A percentile compares a stretch with the other conserved stretches of the same genome.
Conservation (phyloP, 2,329 filamentous ascomycete species). For the Bipolaris victoriae region DNA sequence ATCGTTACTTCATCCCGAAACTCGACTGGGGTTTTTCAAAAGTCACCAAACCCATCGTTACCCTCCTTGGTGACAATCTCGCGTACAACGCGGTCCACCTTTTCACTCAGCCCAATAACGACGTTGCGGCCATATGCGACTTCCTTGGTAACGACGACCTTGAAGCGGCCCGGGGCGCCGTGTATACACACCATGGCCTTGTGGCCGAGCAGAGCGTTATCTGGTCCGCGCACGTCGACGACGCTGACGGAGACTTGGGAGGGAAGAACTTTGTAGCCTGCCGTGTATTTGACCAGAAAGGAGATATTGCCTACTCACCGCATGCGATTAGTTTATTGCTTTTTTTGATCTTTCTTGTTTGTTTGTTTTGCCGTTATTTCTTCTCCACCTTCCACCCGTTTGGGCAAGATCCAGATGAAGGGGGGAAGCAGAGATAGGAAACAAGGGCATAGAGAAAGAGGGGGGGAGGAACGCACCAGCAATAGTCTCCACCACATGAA, state of each 20-base stretch:
- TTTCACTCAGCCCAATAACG: constrained; percentile 6
- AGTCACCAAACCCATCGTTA: constrained; percentile 5
- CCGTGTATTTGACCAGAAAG: constrained; percentile 13
- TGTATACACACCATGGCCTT: constrained; percentile 12
- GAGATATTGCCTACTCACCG: constrained; percentile 9
- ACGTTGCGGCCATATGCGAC: constrained; percentile 6
- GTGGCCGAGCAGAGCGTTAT: constrained; percentile 9
- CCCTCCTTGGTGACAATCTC: constrained; percentile 2
- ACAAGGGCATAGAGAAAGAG: not conserved
- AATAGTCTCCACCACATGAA: constrained; percentile 5
- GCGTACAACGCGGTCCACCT: constrained; percentile 9
- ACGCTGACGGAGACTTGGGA: constrained; percentile 9
- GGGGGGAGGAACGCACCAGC: not conserved
- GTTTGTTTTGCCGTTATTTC: not conserved
- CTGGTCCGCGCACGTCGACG: constrained; percentile 6
- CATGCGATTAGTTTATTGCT: not conserved
- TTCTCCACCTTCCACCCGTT: too few relatives aligned
- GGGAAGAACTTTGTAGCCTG: not conserved
- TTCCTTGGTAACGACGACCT: constrained; percentile 5
- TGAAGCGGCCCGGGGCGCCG: constrained; percentile 5
- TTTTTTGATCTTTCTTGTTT: not conserved
- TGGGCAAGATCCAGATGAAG: too few relatives aligned
- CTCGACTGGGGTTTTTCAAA: not conserved
- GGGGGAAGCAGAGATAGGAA: not conserved
- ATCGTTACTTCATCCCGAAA: not conserved